Conservation (phyloP, 2,329 filamentous ascomycete species). For the Cytospora schulzeri region DNA sequence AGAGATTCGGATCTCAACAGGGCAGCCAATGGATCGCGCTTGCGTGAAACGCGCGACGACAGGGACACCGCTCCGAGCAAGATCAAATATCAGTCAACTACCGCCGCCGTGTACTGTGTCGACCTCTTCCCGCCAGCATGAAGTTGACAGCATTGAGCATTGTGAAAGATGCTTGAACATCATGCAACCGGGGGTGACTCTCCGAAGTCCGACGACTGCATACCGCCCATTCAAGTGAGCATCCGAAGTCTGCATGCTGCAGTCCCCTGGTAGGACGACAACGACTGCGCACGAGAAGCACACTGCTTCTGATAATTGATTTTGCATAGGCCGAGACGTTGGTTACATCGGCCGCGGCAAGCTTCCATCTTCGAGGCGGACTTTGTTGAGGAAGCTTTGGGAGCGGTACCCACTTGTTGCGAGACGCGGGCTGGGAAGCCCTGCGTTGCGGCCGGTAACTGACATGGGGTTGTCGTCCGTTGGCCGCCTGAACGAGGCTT, state of each 20-base stretch:
- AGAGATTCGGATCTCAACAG: constrained; percentile 8
- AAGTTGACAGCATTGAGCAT: not conserved
- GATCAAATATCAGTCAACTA: not conserved
- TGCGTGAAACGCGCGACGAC: constrained; percentile 15
- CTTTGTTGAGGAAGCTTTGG: not conserved
- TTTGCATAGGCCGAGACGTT: not conserved
- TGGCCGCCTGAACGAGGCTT: not conserved
- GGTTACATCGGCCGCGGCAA: not conserved
- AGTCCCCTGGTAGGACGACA: not conserved
- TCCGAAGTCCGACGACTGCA: not conserved
- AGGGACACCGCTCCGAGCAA: constrained; percentile 4
- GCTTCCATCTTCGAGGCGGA: not conserved
- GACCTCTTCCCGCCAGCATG: not conserved
- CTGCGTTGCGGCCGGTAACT: not conserved
- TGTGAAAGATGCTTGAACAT: not conserved
- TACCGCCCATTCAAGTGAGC: not conserved
- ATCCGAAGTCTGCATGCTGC: not conserved
- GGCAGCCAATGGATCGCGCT: constrained; percentile 9
- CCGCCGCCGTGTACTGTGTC: not conserved
- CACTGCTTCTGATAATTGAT: not conserved
- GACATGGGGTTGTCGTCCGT: not conserved
- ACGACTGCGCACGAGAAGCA: not conserved
- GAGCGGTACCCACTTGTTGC: not conserved
- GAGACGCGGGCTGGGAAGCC: not conserved
- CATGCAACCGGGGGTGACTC: not conserved